A percentile compares a stretch with the other conserved stretches of the same genome.
phyloP scores from a whole-genome alignment of 1,284 basidiomycete genomes.

The Cryptococcus jaspeensis region DNA sequence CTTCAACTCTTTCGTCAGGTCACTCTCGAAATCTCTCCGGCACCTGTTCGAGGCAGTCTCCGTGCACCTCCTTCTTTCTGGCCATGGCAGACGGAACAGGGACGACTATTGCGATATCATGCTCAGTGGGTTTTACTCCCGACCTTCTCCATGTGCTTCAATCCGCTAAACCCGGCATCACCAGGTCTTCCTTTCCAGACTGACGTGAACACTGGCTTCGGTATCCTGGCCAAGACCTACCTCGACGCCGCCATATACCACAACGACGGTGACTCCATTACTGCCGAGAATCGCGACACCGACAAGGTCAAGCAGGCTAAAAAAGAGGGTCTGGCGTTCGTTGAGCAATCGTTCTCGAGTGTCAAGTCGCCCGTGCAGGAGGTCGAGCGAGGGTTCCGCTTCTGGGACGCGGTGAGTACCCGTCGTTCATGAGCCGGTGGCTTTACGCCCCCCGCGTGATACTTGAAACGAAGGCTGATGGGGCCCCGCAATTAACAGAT shows the following conservation, averaged over 20 bases:
- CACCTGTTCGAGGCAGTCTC: slow-evolving; percentile 87
- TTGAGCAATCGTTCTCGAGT: slow-evolving; percentile 87
- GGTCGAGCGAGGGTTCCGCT: slow-evolving; percentile 92
- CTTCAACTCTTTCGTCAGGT: slow-evolving; percentile 95
- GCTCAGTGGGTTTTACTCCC: slow-evolving; percentile 52
- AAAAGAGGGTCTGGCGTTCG: slow-evolving; percentile 79
- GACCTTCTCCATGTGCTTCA: neutral
- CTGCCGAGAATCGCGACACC: slow-evolving; percentile 58
- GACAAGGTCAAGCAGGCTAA: slow-evolving; percentile 81
- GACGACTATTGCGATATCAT: slow-evolving; percentile 93
- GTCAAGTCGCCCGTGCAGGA: slow-evolving; percentile 83
- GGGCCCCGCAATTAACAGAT: slow-evolving; percentile 57
- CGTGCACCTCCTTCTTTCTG: slow-evolving; percentile 85
- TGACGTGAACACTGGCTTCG: slow-evolving; percentile 97
- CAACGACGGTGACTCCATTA: slow-evolving; percentile 66
- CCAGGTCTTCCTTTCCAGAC: slow-evolving; percentile 78
- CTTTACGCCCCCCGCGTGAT: neutral
- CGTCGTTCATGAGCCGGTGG: neutral
- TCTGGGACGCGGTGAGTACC: slow-evolving; percentile 89
- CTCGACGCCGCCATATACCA: slow-evolving; percentile 82
- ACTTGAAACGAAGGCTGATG: neutral
- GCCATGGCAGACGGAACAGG: slow-evolving; percentile 77
- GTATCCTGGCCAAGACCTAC: slow-evolving; percentile 94
- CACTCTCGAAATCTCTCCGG: slow-evolving; percentile 83
- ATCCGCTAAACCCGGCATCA: slow-evolving; percentile 15